These are phyloP conservation scores for Pugionium cornutum DNA, from an alignment of 345 rosid genomes.

Conservation along the genomic window DNA sequence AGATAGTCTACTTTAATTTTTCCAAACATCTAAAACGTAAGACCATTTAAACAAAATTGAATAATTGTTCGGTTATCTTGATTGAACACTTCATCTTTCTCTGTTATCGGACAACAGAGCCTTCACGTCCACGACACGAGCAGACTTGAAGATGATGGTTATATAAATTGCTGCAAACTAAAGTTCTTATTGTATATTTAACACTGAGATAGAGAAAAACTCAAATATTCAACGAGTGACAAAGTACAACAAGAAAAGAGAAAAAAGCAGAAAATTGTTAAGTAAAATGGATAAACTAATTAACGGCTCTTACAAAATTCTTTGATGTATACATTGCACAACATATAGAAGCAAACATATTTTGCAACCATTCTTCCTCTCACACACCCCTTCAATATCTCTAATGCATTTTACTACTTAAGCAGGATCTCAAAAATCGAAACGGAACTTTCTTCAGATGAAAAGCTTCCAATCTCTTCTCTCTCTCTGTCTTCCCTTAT, in stretches of 20 bases:
- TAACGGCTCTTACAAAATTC: conserved; percentile 22
- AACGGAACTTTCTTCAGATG: conserved; percentile 11
- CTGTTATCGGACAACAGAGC: no score
- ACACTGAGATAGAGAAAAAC: no score
- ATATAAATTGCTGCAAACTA: no score
- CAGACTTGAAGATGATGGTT: no score
- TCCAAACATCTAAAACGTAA: no score
- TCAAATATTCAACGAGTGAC: neutral
- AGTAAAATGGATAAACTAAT: neutral
- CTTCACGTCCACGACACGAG: no score
- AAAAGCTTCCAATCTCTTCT: neutral
- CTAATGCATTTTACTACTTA: conserved; percentile 6
- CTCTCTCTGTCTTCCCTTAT: conserved; percentile 33
- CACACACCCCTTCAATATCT: conserved; percentile 3
- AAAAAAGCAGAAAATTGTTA: neutral
- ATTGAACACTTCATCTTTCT: no score
- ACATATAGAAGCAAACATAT: conserved; percentile 11
- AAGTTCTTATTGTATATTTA: no score
- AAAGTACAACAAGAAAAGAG: neutral
- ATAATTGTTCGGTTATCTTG: no score
- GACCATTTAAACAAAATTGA: no score
- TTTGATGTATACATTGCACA: conserved; percentile 16
- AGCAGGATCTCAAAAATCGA: neutral
- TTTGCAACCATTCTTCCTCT: conserved; percentile 5
- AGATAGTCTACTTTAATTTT: no score